Evolutionary conservation across 1,284 basidiomycete genomes (phyloP).

Genomic region (Lignosus rhinocerotis): DNA sequence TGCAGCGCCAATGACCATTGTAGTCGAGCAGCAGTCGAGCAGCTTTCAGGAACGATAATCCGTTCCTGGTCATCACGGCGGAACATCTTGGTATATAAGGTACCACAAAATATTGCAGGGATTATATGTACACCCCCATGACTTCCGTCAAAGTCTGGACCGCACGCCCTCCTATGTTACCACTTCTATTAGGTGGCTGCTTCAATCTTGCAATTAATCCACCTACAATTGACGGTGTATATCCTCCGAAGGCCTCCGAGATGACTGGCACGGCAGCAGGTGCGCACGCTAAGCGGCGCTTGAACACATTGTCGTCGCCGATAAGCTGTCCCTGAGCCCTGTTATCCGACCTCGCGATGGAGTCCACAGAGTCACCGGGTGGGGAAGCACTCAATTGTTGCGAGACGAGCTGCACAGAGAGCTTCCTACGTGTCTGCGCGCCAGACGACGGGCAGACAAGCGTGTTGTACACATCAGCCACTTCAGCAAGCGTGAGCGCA

Average conservation of each 20-base stretch:
- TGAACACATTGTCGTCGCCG: conserved; percentile 21
- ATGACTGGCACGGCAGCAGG: conserved; percentile 25
- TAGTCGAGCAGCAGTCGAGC: too few species aligned
- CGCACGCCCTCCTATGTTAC: not conserved
- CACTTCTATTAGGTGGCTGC: too few species aligned
- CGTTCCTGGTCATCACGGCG: too few species aligned
- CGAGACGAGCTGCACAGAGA: conserved; percentile 32
- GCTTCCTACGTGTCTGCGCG: conserved; percentile 26
- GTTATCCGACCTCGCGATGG: too few species aligned
- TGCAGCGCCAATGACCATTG: too few species aligned
- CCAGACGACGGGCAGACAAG: conserved; percentile 26
- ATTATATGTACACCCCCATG: not conserved
- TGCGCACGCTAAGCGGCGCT: conserved; percentile 25
- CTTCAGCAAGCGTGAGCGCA: conserved; percentile 22
- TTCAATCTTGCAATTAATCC: not conserved
- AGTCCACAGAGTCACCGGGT: not conserved
- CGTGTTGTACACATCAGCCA: conserved; percentile 27
- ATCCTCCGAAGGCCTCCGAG: conserved; percentile 15
- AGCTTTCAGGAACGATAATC: too few species aligned
- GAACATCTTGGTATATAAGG: too few species aligned
- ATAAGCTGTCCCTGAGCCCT: not conserved
- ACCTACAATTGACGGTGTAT: not conserved
- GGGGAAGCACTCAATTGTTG: conserved; percentile 21
- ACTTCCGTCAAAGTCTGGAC: not conserved
- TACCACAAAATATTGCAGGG: not conserved